Evolutionary conservation across 495 filamentous ascomycete genomes (phyloP).

Genomic region (Eremomyces bilateralis): DNA sequence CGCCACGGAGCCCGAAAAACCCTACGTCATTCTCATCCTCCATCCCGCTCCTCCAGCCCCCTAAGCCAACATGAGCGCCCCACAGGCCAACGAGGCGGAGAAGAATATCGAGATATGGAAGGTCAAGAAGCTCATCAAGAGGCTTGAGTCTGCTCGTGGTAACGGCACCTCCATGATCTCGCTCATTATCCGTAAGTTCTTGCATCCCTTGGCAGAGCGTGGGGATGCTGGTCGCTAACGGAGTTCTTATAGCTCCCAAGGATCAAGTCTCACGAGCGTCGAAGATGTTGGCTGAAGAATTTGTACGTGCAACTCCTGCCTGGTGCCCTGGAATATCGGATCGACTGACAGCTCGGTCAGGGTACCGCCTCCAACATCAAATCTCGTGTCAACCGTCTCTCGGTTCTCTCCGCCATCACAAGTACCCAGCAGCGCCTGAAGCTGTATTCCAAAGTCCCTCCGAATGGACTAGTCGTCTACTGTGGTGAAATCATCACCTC

Average conservation of each 20-base stretch:
- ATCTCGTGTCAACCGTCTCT: conserved; percentile 94
- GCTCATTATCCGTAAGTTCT: conserved; percentile 76
- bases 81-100: conserved; percentile 80
- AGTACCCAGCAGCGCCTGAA: conserved; percentile 97
- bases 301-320: conserved; percentile 33
- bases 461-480: conserved; percentile 94
- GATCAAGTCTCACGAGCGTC: conserved; percentile 90
- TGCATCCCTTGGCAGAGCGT: not conserved
- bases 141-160: conserved; percentile 61
- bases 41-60: no score
- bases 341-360: conserved; percentile 5
- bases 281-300: conserved; percentile 99
- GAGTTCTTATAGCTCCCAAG: conserved; percentile 54
- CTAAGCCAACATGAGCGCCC: conserved; percentile 76
- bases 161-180: conserved; percentile 99
- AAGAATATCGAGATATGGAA: conserved; percentile 92
- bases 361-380: conserved; percentile 99
- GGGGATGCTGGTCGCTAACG: conserved; percentile 4
- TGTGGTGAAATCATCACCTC: conserved; percentile 99
- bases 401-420: conserved; percentile 91
- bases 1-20: no score
- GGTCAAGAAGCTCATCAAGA: conserved; percentile 95
- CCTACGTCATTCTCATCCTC: no score
- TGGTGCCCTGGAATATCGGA: not conserved
- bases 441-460: conserved; percentile 93